Conservation (phyloP, 371 early-diverging fungal genomes). For the Rhizopus delemar region DNA sequence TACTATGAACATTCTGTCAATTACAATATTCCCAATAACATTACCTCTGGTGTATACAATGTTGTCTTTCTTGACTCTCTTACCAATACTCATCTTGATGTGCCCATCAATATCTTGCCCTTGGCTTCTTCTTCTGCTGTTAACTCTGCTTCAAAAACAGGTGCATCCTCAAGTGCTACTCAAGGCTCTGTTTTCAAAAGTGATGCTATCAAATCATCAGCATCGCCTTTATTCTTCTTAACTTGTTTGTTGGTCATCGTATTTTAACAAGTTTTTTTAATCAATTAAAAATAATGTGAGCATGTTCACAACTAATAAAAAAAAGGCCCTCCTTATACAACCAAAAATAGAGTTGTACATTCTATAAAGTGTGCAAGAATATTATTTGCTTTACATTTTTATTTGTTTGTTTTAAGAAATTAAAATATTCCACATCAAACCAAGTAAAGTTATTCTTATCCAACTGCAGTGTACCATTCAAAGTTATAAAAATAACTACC, state of each 20-base stretch:
- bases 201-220: slow-evolving; percentile 15
- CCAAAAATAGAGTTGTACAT: background rate
- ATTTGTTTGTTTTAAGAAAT: background rate
- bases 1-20: slow-evolving; percentile 49
- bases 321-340: too few relatives aligned
- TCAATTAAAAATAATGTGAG: too few relatives aligned
- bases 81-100: slow-evolving; percentile 33
- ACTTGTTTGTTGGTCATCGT: background rate
- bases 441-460: too few relatives aligned
- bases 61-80: slow-evolving; percentile 39
- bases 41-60: slow-evolving; percentile 43
- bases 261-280: background rate
- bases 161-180: slow-evolving; percentile 13
- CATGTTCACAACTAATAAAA: too few relatives aligned
- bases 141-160: slow-evolving; percentile 13
- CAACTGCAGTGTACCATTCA: too few relatives aligned
- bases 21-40: slow-evolving; percentile 42
- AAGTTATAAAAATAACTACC: too few relatives aligned
- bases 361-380: background rate
- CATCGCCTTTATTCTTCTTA: background rate
- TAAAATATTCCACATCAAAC: background rate
- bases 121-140: slow-evolving; percentile 32
- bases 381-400: background rate
- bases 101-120: slow-evolving; percentile 45
- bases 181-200: slow-evolving; percentile 17